Evolutionary conservation across 495 filamentous ascomycete species (phyloP).

Genomic region (Aspergillus wentii): DNA sequence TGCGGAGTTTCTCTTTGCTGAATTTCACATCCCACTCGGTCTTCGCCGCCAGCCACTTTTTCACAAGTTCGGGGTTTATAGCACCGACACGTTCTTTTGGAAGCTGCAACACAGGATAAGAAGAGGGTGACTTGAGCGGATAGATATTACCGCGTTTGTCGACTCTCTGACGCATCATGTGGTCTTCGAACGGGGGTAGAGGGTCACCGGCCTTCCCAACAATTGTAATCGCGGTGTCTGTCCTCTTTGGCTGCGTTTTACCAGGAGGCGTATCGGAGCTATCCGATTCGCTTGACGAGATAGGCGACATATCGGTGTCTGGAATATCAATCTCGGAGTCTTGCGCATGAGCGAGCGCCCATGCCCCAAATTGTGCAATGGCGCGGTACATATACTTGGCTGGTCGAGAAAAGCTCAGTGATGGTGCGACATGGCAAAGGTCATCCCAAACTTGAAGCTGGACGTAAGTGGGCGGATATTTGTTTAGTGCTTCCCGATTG

Average conservation of each 20-base stretch:
- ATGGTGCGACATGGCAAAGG: constrained; percentile 86
- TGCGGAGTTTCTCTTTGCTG: constrained; percentile 55
- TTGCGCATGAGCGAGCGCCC: constrained; percentile 81
- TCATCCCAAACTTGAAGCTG: constrained; percentile 97
- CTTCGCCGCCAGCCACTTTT: constrained; percentile 75
- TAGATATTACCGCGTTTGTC: constrained; percentile 69
- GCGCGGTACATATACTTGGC: constrained; percentile 92
- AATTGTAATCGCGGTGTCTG: constrained; percentile 18
- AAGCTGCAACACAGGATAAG: constrained; percentile 59
- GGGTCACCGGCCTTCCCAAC: constrained; percentile 81
- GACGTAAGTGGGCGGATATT: constrained; percentile 79
- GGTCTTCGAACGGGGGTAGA: constrained; percentile 67
- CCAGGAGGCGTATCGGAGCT: constrained; percentile 18
- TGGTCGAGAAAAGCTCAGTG: constrained; percentile 85
- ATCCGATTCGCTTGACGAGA: constrained; percentile 54
- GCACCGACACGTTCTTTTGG: constrained; percentile 63
- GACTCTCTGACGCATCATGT: constrained; percentile 89
- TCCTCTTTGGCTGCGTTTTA: constrained; percentile 17
- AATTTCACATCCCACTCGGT: constrained; percentile 67
- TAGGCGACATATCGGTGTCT: constrained; percentile 73
- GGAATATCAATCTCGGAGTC: constrained; percentile 71
- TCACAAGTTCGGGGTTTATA: constrained; percentile 72
- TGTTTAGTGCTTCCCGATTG: constrained; percentile 45
- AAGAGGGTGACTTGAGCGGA: constrained; percentile 54
- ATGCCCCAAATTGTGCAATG: constrained; percentile 87